Conservation (phyloP, 2,329 filamentous ascomycete species). For the Sporothrix pseudoabietina region DNA sequence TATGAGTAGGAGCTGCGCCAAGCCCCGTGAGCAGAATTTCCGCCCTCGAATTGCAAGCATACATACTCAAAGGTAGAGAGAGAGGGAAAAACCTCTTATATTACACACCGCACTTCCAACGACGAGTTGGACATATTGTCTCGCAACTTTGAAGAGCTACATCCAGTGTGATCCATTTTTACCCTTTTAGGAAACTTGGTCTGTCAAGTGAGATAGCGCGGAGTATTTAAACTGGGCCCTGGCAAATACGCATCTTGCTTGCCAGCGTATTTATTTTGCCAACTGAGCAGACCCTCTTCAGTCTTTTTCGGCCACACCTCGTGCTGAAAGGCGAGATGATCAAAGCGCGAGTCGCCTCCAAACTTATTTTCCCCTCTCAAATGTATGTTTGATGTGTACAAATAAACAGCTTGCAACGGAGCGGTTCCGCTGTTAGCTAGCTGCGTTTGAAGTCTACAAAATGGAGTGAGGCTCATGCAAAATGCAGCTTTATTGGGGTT, state of each 20-base stretch:
- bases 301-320: neutral
- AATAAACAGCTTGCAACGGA: neutral
- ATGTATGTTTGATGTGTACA: too few species aligned
- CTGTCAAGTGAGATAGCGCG: constrained; percentile 8
- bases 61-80: neutral
- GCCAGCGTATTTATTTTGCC: neutral
- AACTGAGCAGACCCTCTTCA: neutral
- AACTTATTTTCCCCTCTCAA: too few species aligned
- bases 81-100: neutral
- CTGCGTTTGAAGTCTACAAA: neutral
- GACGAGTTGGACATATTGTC: neutral
- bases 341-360: too few species aligned
- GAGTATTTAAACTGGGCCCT: neutral
- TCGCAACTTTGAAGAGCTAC: neutral
- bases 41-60: too few species aligned
- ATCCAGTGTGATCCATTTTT: neutral
- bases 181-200: neutral
- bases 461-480: neutral
- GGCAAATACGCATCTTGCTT: neutral
- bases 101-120: neutral
- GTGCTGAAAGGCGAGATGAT: too few species aligned
- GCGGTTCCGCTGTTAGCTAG: neutral
- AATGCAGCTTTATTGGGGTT: neutral
- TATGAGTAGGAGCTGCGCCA: too few species aligned
- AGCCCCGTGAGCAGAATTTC: too few species aligned